These are phyloP conservation scores for Microbotryum saponariae DNA, from an alignment of 1,284 basidiomycete species.

Conservation along the genomic window DNA sequence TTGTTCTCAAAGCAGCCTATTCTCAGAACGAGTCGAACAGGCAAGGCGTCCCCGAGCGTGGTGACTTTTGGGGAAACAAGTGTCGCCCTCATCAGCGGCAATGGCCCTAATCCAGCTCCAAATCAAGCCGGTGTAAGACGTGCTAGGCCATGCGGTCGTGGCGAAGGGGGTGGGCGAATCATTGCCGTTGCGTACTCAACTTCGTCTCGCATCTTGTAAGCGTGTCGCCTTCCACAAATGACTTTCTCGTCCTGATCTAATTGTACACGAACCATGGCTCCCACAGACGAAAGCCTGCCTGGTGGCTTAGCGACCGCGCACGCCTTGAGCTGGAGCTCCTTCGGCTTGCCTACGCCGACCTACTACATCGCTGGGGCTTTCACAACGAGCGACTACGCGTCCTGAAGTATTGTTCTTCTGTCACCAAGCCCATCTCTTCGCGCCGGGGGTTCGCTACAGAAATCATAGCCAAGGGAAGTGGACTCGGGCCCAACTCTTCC, in stretches of 20 bases:
- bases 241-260: no score
- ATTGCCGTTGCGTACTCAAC: no score
- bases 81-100: conserved; percentile 19
- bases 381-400: conserved; percentile 23
- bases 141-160: not conserved
- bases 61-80: conserved; percentile 28
- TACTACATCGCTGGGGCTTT: conserved; percentile 24
- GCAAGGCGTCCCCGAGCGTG: no score
- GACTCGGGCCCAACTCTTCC: conserved; percentile 4
- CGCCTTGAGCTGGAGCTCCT: conserved; percentile 26
- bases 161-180: conserved; percentile 2
- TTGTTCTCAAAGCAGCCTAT: no score
- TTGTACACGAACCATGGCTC: no score
- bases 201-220: no score
- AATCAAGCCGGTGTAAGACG: not conserved
- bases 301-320: conserved; percentile 27
- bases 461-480: conserved; percentile 10
- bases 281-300: not conserved
- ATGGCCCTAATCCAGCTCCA: no score
- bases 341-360: conserved; percentile 28
- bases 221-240: no score
- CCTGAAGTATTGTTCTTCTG: conserved; percentile 24
- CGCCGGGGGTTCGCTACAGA: not conserved
- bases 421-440: not conserved
- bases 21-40: no score